Percentiles rank a stretch among this genome's conserved stretches.
These are phyloP conservation scores for Fusarium neocosmosporiellum DNA, from an alignment of 2,329 filamentous ascomycete species.

Conservation along the genomic window DNA sequence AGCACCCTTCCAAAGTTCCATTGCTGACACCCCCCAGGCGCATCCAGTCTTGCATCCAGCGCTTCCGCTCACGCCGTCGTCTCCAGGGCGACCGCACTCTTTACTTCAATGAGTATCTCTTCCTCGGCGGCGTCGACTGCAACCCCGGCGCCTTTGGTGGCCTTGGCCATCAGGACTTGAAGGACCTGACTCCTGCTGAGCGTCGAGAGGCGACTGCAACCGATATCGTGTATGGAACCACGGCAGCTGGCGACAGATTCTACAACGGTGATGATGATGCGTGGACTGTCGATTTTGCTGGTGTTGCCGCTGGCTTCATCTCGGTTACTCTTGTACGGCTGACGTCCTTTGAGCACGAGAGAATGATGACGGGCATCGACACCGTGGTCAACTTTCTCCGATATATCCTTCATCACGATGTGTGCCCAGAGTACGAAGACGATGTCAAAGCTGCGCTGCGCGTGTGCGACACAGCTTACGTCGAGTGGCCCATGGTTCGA, in stretches of 20 bases:
- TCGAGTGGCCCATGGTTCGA: slow-evolving; percentile 72
- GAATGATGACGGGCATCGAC: slow-evolving; percentile 68
- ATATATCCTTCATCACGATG: slow-evolving; percentile 85
- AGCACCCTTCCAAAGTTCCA: neutral
- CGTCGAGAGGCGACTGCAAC: slow-evolving; percentile 72
- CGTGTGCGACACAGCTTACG: slow-evolving; percentile 73
- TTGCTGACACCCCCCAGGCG: slow-evolving; percentile 63
- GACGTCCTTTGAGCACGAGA: slow-evolving; percentile 64
- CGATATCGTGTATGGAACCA: slow-evolving; percentile 65
- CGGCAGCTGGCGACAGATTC: slow-evolving; percentile 56
- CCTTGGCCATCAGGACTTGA: slow-evolving; percentile 65
- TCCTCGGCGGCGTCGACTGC: slow-evolving; percentile 82
- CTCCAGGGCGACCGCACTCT: slow-evolving; percentile 70
- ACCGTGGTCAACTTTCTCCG: slow-evolving; percentile 89
- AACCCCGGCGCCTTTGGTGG: slow-evolving; percentile 68
- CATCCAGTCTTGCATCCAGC: slow-evolving; percentile 86
- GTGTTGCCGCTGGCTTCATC: slow-evolving; percentile 82
- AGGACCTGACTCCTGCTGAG: slow-evolving; percentile 67
- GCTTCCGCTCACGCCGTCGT: slow-evolving; percentile 81
- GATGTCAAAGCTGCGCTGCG: slow-evolving; percentile 74
- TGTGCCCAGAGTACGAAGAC: slow-evolving; percentile 81
- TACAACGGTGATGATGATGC: slow-evolving; percentile 64
- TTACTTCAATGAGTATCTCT: slow-evolving; percentile 83
- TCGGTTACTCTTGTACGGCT: slow-evolving; percentile 67
- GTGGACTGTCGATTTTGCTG: slow-evolving; percentile 85